Conservation (phyloP, 139 green algal genomes). For the Dunaliella primolecta region DNA sequence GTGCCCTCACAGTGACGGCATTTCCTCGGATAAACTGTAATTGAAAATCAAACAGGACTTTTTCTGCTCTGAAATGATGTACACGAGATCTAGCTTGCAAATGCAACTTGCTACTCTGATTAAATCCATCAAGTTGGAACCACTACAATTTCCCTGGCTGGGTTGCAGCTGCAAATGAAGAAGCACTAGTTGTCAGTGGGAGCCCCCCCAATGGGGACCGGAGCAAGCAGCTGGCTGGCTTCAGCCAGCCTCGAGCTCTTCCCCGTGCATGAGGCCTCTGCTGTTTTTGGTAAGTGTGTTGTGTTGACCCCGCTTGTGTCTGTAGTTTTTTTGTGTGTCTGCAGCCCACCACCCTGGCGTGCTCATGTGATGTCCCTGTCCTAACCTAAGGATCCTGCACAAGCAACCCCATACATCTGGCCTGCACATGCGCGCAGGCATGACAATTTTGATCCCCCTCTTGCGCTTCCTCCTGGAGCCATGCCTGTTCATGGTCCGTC, state of each 20-base stretch:
- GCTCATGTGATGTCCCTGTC: too few relatives aligned
- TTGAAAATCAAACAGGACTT: too few relatives aligned
- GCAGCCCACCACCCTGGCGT: background rate
- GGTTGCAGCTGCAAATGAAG: background rate
- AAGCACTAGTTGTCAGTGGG: background rate
- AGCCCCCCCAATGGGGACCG: background rate
- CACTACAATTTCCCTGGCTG: background rate
- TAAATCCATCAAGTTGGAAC: too few relatives aligned
- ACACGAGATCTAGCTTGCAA: too few relatives aligned
- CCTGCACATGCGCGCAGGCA: too few relatives aligned
- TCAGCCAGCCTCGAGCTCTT: background rate
- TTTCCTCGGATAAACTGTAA: too few relatives aligned
- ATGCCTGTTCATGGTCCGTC: too few relatives aligned
- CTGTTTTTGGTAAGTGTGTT: slow-evolving; percentile 13
- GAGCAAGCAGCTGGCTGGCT: background rate
- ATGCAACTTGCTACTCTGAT: background rate
- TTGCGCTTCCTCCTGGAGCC: background rate
- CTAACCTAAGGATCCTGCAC: too few relatives aligned
- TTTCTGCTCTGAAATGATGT: too few relatives aligned
- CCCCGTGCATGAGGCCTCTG: background rate
- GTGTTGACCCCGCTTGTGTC: slow-evolving; percentile 14
- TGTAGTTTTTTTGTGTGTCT: background rate
- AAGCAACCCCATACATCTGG: too few relatives aligned
- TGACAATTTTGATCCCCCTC: too few relatives aligned
- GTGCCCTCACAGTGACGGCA: too few relatives aligned